A percentile compares a stretch with the other conserved stretches of the same genome.
Conservation (phyloP, 352 stramenopile species). For the Phytophthora citrophthora region DNA sequence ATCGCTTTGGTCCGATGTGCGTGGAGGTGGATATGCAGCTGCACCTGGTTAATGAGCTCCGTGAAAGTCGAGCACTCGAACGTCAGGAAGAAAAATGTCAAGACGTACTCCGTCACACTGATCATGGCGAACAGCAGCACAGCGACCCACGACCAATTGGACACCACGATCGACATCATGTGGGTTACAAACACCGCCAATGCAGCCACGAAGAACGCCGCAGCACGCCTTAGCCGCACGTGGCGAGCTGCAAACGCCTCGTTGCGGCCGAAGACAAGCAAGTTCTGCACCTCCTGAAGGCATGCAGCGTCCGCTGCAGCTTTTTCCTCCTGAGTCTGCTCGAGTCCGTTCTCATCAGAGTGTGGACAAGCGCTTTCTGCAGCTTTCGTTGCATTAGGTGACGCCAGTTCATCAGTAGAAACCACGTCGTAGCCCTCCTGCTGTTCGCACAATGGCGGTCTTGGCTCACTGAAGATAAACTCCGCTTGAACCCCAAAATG, state of each 20-base stretch:
- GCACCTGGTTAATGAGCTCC: slow-evolving; percentile 72
- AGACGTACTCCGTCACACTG: slow-evolving; percentile 64
- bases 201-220: slow-evolving; percentile 39
- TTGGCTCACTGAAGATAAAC: slow-evolving; percentile 57
- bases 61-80: slow-evolving; percentile 86
- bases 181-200: slow-evolving; percentile 37
- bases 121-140: slow-evolving; percentile 47
- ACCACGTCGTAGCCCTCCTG: slow-evolving; percentile 32
- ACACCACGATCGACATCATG: slow-evolving; percentile 40
- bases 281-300: slow-evolving; percentile 53
- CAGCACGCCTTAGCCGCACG: slow-evolving; percentile 44
- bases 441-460: slow-evolving; percentile 46
- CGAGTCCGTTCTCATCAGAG: slow-evolving; percentile 45
- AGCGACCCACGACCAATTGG: slow-evolving; percentile 39
- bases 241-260: slow-evolving; percentile 48
- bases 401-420: slow-evolving; percentile 23
- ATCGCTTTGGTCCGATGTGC: slow-evolving; percentile 18
- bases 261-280: slow-evolving; percentile 48
- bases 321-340: slow-evolving; percentile 32
- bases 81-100: slow-evolving; percentile 83
- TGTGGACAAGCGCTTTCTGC: slow-evolving; percentile 43
- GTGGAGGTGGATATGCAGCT: slow-evolving; percentile 57
- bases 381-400: slow-evolving; percentile 10
- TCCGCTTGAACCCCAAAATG: slow-evolving; percentile 80
- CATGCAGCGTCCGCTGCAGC: slow-evolving; percentile 30